Base-by-base conservation (phyloP, 2,329 filamentous ascomycete genomes). In the Diaporthe humulicola region DNA sequence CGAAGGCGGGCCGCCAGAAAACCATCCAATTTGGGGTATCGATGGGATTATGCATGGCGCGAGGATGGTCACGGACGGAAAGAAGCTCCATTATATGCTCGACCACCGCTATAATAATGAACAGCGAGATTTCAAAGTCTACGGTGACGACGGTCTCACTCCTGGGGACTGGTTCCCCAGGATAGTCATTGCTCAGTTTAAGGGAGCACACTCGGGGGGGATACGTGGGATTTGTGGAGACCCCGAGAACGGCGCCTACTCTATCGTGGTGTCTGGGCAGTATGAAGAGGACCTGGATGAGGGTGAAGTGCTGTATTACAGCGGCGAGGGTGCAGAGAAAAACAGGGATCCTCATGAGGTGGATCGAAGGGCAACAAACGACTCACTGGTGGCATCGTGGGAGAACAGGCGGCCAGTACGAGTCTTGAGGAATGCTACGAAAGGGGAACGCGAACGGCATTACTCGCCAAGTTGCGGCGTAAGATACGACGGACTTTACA, bases 161-260 rank as follows among this genome's bases (percentile, higher is more conserved):
- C 78, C 82, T 4, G 84, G 85, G 10, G 78, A 87, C 45, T 92
- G 90, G 90, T 91, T 86, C 85, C 89, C 90, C 0, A 83, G 84
- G 0, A 89, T 89, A 74, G 81, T 88, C 0, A 86, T 84, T 15
- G 85, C 88, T 0, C 79, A 90, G 0, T 86, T 88, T 17, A 86
- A 88, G 72, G 89, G 90, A 3, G 89, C 88, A 0, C 90, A 92
- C 77, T 89, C 88, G 2, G 77, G 81, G 0, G 76, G 82, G 0
- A 83, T 88, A 77, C 86, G 82, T 1, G 89, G 89, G 3, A 92
- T 93, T 48, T 85, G 81, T 30, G 90, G 90, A 2, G 82, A 82
- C 9, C 78, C 78, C 1, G 78, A 79, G 0, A 70, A 81, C 1
- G 90, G 90, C 0, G 88, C 89, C 0, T 89, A 85, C 61, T 90